Percentiles rank a stretch among this genome's conserved stretches.
These are phyloP conservation scores for Pythium periplocum DNA, from an alignment of 352 stramenopile species.

Conservation along the genomic window DNA sequence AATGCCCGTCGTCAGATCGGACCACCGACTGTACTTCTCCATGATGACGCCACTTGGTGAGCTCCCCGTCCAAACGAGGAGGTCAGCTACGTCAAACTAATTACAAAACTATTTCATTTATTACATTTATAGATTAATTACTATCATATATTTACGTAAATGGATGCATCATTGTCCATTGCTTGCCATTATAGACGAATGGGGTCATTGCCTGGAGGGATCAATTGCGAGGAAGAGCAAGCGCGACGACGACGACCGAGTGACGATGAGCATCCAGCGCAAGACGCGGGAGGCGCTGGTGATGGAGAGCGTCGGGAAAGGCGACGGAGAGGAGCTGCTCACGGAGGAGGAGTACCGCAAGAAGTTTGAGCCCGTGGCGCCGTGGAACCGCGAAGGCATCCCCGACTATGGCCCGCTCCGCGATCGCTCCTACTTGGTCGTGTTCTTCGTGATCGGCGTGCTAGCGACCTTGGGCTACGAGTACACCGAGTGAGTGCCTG, in stretches of 20 bases:
- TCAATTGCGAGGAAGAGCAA: no score
- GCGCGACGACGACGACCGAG: no score
- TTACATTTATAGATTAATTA: no score
- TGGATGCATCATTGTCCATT: no score
- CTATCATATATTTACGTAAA: no score
- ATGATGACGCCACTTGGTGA: slow-evolving; percentile 20
- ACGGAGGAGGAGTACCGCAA: slow-evolving; percentile 51
- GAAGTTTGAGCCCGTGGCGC: slow-evolving; percentile 69
- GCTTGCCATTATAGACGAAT: no score
- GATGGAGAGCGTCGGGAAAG: slow-evolving; percentile 19
- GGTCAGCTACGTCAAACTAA: not conserved
- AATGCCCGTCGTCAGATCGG: slow-evolving; percentile 79
- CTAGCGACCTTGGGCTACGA: slow-evolving; percentile 68
- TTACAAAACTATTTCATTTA: no score
- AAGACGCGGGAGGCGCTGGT: slow-evolving; percentile 4
- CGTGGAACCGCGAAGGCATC: slow-evolving; percentile 77
- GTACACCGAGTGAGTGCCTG: slow-evolving; percentile 35
- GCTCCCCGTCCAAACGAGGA: not conserved
- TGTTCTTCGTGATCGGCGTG: slow-evolving; percentile 68
- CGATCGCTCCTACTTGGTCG: slow-evolving; percentile 53
- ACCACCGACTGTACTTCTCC: slow-evolving; percentile 86
- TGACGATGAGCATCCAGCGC: slow-evolving; percentile 23
- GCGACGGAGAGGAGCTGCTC: slow-evolving; percentile 16
- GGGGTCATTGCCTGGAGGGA: no score
- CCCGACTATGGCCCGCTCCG: slow-evolving; percentile 70